These are phyloP conservation scores for Ceratocystis cubensis DNA, from an alignment of 2,329 filamentous ascomycete genomes.

Conservation along the genomic window DNA sequence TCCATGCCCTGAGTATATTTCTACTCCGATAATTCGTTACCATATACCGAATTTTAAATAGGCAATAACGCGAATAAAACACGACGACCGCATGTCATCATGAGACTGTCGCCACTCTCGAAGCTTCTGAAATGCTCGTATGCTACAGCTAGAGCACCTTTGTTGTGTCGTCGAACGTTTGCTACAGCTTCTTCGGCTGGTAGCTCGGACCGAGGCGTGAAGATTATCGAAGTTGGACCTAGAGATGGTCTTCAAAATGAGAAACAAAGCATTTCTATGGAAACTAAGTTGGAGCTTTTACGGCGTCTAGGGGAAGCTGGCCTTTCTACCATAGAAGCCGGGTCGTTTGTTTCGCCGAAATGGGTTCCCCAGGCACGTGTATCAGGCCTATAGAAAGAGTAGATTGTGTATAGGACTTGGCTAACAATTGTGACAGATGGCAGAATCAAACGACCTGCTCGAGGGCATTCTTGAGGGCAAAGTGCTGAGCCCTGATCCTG, in stretches of 20 bases:
- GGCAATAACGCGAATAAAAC: not conserved
- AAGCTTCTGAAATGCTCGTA: conserved; percentile 5
- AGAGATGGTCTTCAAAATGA: conserved; percentile 83
- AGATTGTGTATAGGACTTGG: not conserved
- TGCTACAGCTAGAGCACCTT: conserved; percentile 3
- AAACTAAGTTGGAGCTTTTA: conserved; percentile 66
- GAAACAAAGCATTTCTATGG: conserved; percentile 54
- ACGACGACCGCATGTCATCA: not conserved
- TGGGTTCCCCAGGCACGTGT: conserved; percentile 64
- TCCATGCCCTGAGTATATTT: not conserved
- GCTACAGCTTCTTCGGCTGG: conserved; percentile 14
- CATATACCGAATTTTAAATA: not conserved
- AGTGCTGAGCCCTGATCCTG: conserved; percentile 40
- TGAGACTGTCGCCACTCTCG: not conserved
- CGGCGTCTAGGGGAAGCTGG: conserved; percentile 56
- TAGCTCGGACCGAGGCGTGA: conserved; percentile 35
- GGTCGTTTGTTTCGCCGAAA: conserved; percentile 71
- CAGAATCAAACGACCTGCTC: conserved; percentile 63
- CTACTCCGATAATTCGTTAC: not conserved
- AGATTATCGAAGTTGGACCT: conserved; percentile 72
- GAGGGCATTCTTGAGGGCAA: conserved; percentile 50
- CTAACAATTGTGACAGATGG: conserved; percentile 45
- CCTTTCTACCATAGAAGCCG: conserved; percentile 62
- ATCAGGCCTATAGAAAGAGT: not conserved
- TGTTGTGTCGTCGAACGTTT: conserved; percentile 12